phyloP scores from a whole-genome alignment of 441 rosid genomes.

The Gossypium schwendimanii region DNA sequence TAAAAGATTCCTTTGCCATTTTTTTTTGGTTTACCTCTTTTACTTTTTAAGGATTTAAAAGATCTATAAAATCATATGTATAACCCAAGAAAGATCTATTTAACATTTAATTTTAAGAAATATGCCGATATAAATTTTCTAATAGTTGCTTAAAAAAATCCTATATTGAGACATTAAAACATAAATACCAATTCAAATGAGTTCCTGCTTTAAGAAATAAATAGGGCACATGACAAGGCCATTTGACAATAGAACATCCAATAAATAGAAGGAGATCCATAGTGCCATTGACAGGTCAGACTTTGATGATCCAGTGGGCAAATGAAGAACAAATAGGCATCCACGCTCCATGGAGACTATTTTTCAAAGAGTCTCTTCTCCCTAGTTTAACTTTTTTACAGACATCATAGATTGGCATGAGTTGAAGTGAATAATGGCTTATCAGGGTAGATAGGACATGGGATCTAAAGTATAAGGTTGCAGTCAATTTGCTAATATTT shows the following conservation, averaged over 20 bases:
- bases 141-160: not conserved
- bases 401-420: not conserved
- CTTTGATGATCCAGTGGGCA: not conserved
- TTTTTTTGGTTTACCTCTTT: not conserved
- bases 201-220: not conserved
- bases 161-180: not conserved
- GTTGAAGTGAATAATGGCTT: not conserved
- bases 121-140: not conserved
- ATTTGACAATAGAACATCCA: not conserved
- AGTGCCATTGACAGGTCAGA: not conserved
- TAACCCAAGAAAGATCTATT: not conserved
- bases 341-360: not conserved
- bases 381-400: conserved; percentile 2
- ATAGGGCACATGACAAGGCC: not conserved
- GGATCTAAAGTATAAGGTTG: not conserved
- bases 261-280: not conserved
- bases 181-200: conserved; percentile 2
- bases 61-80: not conserved
- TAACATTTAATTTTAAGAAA: not conserved
- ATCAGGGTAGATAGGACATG: not conserved
- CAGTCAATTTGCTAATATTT: not conserved
- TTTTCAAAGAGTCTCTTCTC: not conserved
- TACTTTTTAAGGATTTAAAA: not conserved
- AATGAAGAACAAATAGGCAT: not conserved
- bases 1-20: not conserved